A percentile compares a stretch with the other conserved stretches of the same genome.
Evolutionary conservation across 306 rosid species (phyloP).

Genomic region (Castanea sativa): DNA sequence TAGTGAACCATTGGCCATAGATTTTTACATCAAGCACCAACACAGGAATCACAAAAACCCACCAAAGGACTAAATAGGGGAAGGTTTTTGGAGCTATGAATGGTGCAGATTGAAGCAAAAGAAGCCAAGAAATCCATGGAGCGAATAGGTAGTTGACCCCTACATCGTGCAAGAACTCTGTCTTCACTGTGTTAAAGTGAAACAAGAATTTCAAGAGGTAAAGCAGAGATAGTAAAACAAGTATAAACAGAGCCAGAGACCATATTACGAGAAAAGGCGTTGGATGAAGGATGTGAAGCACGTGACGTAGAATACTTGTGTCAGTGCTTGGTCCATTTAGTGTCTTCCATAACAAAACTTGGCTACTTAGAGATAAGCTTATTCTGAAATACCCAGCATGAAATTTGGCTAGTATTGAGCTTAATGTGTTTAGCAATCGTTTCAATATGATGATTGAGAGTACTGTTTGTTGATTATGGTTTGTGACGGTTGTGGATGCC

Average conservation of each 20-base stretch:
- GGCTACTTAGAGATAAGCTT: conserved; percentile 14
- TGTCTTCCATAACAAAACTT: conserved; percentile 16
- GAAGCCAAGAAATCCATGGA: conserved; percentile 25
- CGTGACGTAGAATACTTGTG: neutral
- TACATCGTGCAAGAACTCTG: conserved; percentile 18
- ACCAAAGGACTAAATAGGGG: conserved; percentile 9
- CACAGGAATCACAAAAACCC: conserved; percentile 14
- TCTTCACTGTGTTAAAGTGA: conserved; percentile 9
- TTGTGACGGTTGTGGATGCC: neutral
- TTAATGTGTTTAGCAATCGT: conserved; percentile 18
- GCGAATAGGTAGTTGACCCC: conserved; percentile 19
- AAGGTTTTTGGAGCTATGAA: neutral
- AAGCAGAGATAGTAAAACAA: neutral
- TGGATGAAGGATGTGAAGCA: neutral
- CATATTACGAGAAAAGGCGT: conserved; percentile 1
- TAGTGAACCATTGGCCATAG: conserved; percentile 21
- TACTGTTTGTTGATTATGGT: conserved; percentile 1
- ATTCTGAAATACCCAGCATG: conserved; percentile 18
- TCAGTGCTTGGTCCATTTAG: neutral
- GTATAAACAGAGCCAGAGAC: conserved; percentile 2
- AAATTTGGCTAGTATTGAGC: neutral
- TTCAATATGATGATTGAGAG: conserved; percentile 7
- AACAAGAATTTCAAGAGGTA: conserved; percentile 12
- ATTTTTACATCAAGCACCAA: conserved; percentile 20
- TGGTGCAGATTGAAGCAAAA: conserved; percentile 25